Conservation (phyloP, 306 rosid species). For the Prunus armeniaca region DNA sequence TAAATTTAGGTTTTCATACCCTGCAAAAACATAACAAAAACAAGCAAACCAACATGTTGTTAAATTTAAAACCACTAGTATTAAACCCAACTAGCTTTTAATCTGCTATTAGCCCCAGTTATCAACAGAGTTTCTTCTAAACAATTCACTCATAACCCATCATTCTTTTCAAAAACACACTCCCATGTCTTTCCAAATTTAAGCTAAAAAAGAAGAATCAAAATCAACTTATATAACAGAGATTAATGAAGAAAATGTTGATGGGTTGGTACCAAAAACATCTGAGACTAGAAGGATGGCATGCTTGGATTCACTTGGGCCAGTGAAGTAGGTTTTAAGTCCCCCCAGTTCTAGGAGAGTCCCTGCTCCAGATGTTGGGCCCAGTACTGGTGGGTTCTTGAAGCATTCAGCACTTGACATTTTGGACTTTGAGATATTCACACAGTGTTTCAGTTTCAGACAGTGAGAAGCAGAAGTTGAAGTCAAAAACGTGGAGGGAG, state of each 20-base stretch:
- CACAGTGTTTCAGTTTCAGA: not conserved
- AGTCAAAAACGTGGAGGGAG: not conserved
- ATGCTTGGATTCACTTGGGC: constrained; percentile 37
- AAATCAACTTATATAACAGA: not conserved
- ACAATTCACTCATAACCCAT: too few species aligned
- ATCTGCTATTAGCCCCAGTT: too few species aligned
- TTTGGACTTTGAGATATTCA: not conserved
- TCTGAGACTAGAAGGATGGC: constrained; percentile 52
- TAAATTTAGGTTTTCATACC: not conserved
- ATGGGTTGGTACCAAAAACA: constrained; percentile 35
- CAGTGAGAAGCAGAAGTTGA: not conserved
- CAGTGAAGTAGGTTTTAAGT: constrained; percentile 38
- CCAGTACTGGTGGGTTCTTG: constrained; percentile 35
- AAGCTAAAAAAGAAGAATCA: not conserved
- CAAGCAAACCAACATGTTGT: not conserved
- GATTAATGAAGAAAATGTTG: not conserved
- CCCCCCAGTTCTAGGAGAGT: constrained; percentile 38
- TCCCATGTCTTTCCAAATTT: not conserved
- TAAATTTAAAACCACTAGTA: not conserved
- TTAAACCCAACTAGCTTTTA: not conserved
- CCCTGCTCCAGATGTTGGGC: constrained; percentile 36
- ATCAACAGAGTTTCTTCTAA: too few species aligned
- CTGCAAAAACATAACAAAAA: not conserved
- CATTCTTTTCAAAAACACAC: not conserved
- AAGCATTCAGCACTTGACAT: constrained; percentile 46